A percentile compares a stretch with the other conserved stretches of the same genome.
phyloP scores from a whole-genome alignment of 345 rosid species.

The Psidium friedrichsthalianum region DNA sequence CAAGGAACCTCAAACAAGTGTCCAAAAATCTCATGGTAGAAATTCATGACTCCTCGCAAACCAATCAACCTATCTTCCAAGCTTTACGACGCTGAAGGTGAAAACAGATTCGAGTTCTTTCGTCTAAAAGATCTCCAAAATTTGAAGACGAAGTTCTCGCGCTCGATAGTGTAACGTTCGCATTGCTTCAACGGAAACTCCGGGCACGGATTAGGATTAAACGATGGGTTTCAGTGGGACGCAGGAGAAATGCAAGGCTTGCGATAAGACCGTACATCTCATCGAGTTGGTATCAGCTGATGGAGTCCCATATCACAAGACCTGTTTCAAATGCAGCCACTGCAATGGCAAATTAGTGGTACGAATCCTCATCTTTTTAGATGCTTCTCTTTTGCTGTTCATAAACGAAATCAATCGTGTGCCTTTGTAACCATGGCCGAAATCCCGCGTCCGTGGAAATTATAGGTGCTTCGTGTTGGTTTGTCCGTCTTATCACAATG shows the following conservation, averaged over 20 bases:
- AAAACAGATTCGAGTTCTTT: neutral
- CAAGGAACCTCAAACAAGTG: neutral
- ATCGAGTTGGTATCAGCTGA: slow-evolving; percentile 64
- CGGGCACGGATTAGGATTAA: neutral
- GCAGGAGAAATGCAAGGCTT: slow-evolving; percentile 68
- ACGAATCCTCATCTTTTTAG: neutral
- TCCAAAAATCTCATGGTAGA: neutral
- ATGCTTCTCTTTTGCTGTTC: neutral
- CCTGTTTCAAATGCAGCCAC: slow-evolving; percentile 84
- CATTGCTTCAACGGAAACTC: neutral
- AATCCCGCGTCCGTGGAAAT: neutral
- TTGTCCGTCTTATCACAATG: neutral
- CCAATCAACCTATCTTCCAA: neutral
- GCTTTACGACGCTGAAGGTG: neutral
- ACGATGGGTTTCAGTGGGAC: slow-evolving; percentile 52
- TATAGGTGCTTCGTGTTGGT: neutral
- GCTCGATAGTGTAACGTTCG: neutral
- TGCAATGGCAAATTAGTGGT: slow-evolving; percentile 80
- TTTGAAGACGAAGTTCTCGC: neutral
- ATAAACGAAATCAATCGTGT: neutral
- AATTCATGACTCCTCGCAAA: neutral
- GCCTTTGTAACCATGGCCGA: neutral
- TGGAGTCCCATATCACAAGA: slow-evolving; percentile 71
- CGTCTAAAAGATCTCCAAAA: neutral
- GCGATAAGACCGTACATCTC: slow-evolving; percentile 67